A percentile compares a stretch with the other conserved stretches of the same genome.
phyloP scores from a whole-genome alignment of 2,329 filamentous ascomycete species.

The Botrytis fabae region DNA sequence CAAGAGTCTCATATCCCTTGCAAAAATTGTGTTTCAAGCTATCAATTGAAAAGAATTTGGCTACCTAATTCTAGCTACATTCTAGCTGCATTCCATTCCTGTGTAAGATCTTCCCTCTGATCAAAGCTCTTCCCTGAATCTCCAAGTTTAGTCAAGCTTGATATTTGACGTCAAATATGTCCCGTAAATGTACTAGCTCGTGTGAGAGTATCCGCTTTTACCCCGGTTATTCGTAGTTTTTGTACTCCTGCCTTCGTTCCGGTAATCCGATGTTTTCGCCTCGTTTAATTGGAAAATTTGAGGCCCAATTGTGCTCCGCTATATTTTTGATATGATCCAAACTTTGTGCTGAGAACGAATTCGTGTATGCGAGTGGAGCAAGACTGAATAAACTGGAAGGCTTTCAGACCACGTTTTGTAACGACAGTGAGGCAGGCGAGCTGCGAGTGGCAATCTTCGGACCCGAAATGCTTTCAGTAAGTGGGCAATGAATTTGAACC shows the following conservation, averaged over 20 bases:
- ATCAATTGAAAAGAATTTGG: background rate
- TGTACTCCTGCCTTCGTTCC: background rate
- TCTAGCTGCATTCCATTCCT: background rate
- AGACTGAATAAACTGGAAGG: background rate
- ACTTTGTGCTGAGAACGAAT: background rate
- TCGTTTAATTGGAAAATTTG: background rate
- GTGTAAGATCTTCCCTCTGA: background rate
- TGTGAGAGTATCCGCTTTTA: background rate
- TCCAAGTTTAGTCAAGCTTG: background rate
- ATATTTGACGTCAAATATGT: conserved; percentile 1
- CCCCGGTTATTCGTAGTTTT: background rate
- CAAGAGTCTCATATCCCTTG: background rate
- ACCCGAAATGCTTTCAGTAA: background rate
- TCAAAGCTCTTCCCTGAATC: background rate
- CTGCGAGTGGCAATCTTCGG: background rate
- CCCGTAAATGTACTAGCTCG: background rate
- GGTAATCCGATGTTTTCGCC: background rate
- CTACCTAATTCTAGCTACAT: conserved; percentile 3
- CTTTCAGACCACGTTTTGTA: background rate
- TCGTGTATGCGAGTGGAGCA: background rate
- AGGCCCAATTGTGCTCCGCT: background rate
- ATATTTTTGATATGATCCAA: background rate
- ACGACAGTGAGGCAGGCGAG: background rate
- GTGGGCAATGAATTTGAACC: background rate
- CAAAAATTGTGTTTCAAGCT: background rate